Percentiles rank a stretch among this genome's conserved stretches.
These are phyloP conservation scores for Prosopis cineraria DNA, from an alignment of 306 rosid genomes.

Conservation along the genomic window DNA sequence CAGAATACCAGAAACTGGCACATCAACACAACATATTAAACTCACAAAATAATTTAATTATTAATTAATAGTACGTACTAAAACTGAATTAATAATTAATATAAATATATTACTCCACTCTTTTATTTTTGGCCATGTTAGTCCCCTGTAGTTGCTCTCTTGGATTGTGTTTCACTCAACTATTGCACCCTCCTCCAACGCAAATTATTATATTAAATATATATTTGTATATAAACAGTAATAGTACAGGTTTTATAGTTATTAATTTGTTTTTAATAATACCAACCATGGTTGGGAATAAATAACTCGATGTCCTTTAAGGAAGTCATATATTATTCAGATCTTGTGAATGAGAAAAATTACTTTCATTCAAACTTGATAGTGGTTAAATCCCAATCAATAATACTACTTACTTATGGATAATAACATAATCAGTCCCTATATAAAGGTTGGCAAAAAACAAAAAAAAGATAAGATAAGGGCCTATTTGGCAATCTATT, in stretches of 20 bases:
- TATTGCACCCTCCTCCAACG: constrained; percentile 49
- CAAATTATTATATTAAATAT: too few relatives aligned
- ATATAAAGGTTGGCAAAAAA: too few relatives aligned
- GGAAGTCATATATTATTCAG: not conserved
- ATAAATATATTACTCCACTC: not conserved
- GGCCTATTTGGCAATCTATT: too few relatives aligned
- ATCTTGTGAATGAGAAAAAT: not conserved
- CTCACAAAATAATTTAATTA: not conserved
- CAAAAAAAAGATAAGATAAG: too few relatives aligned
- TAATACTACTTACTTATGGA: too few relatives aligned
- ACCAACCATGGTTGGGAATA: not conserved
- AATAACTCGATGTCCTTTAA: too few relatives aligned
- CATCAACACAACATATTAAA: not conserved
- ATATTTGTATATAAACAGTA: not conserved
- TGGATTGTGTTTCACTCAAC: constrained; percentile 43
- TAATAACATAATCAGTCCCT: too few relatives aligned
- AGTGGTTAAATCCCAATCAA: too few relatives aligned
- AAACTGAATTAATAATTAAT: not conserved
- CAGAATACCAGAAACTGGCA: not conserved
- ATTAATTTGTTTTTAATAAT: not conserved
- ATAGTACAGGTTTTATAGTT: not conserved
- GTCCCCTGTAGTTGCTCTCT: constrained; percentile 62
- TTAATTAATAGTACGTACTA: too few relatives aligned
- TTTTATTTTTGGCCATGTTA: constrained; percentile 40
- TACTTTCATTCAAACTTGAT: too few relatives aligned